These are phyloP conservation scores for Plasmodium chabaudi DNA, from an alignment of 169 alveolate genomes.

Conservation along the genomic window DNA sequence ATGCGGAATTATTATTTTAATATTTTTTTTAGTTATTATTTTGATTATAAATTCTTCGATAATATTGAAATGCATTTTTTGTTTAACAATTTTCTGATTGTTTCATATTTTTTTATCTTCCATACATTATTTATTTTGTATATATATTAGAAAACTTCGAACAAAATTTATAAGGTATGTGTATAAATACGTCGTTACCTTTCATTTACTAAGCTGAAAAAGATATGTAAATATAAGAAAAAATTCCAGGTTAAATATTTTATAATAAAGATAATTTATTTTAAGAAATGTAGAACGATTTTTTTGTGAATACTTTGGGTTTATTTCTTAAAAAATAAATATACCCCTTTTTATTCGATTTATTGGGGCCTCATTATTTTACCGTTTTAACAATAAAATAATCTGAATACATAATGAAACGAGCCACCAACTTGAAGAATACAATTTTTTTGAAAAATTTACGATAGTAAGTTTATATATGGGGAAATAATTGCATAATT, in stretches of 20 bases:
- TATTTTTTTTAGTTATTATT: background rate
- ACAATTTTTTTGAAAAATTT: background rate
- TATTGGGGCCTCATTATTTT: background rate
- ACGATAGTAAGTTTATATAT: slow-evolving; percentile 9
- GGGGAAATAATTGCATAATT: background rate
- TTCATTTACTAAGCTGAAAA: background rate
- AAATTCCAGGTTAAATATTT: background rate
- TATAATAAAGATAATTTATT: background rate
- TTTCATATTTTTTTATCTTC: slow-evolving; percentile 1
- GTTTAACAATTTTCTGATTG: background rate
- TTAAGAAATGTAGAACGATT: slow-evolving; percentile 11
- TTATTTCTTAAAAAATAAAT: background rate
- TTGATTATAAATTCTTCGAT: background rate
- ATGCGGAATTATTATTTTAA: background rate
- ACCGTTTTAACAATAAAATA: background rate
- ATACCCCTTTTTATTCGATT: background rate
- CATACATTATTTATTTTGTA: background rate
- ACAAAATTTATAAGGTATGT: slow-evolving; percentile 9
- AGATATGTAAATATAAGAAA: background rate
- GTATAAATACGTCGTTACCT: slow-evolving; percentile 5
- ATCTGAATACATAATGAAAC: background rate
- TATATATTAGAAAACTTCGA: slow-evolving; percentile 11
- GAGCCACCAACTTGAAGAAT: background rate
- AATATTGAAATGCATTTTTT: slow-evolving; percentile 4
- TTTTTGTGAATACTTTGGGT: slow-evolving; percentile 5